Base-by-base conservation (phyloP, 2,329 filamentous ascomycete genomes). In the Xylogone sp. region DNA sequence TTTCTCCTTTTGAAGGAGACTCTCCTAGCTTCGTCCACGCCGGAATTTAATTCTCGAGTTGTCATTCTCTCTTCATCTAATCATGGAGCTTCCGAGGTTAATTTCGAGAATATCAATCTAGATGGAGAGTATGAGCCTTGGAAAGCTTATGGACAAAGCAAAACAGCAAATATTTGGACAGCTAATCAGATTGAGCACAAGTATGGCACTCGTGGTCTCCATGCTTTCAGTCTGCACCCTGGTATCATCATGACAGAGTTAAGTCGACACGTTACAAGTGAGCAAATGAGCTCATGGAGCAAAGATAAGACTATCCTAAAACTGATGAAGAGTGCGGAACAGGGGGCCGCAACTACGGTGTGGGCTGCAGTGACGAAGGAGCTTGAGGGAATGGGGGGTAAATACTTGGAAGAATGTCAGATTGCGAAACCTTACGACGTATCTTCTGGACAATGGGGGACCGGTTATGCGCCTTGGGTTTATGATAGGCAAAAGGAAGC, bases 1-100 rank as follows among this genome's bases (percentile, higher is more conserved):
- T 77, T 79, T 58, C 63, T 75, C 20, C 69, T 80, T 2, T 65
- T 82, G 16, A 74, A 74, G 21, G 61, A 69, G 0, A 59, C 68
- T 0, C 61, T 82, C n/a, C 60, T 80, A 0, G 58, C 66, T 0
- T 68, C 69, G 1, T 60, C 69, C 1, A 73, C 70, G 0, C 63
- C 71, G 0, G 56, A 61, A 0, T 77, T 74, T 49, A 61, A 70
- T 12, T 77, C 73, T 0, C 71, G 79, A 2, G 72, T 82, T 1
- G 67, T 83, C 43, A 64, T n/a, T n/a, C n/a, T n/a, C n/a, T n/a
- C n/a, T n/a, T 75, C 72, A 1, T 56, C 68, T 1, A 75, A 59
- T 1, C 78, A 82, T 56, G 67, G n/a, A 9, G 53, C 6, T 3
- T 59, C 59, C 2, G 71, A 73, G 8, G 54, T 82, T 0, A 75